Base-by-base conservation (phyloP, 352 stramenopile genomes). In the Pythium utonaiense region DNA sequence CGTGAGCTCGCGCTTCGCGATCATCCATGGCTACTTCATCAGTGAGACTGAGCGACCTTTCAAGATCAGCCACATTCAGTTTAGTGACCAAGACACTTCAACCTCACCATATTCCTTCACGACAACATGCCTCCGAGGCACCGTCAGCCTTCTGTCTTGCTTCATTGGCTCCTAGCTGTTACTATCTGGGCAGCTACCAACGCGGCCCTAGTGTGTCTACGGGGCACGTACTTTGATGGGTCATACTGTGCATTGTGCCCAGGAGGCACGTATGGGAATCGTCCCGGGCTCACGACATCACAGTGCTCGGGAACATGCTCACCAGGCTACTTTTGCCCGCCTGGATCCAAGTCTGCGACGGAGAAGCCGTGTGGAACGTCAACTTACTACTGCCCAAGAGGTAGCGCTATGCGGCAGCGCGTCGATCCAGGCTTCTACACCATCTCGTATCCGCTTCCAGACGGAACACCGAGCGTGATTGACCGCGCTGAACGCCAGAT, bases 381-480 rank as follows among this genome's bases (percentile, higher is more conserved):
- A 6, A 66, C 58, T 13, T 88, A 69, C 66, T 91, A 78, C 57
- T 93, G 80, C 28, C 83, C 79, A 8, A 28, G 53, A 6, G 80
- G 80, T 2, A 86, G 76, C 25, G 69, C 67, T 1, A 62, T 61
- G 5, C 78, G 79, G 9, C 70, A 55, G 10, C 56, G 33, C 14
- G 80, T 93, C 2, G 57, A 65, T 6, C 42, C 53, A 4, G 80
- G 80, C 6, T 89, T 83, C 62, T 92, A 89, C 57, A 89, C 83
- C 0, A 58, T 72, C 27, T 62, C 55, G 10, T 80, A 77, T 53
- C 67, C 69, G 10, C 59, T 56, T 58, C 57, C 24, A 41, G 52
- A 28, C 14, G 17, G n/a, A 33, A 45, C 16, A 2, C 24, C 22
- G 17, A 57, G 50, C 7, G 44, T 62, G 3, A 45, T 52, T 22